A percentile compares a stretch with the other conserved stretches of the same genome.
phyloP scores from a whole-genome alignment of 805 yeast genomes.

The Ogataea parapolymorpha region DNA sequence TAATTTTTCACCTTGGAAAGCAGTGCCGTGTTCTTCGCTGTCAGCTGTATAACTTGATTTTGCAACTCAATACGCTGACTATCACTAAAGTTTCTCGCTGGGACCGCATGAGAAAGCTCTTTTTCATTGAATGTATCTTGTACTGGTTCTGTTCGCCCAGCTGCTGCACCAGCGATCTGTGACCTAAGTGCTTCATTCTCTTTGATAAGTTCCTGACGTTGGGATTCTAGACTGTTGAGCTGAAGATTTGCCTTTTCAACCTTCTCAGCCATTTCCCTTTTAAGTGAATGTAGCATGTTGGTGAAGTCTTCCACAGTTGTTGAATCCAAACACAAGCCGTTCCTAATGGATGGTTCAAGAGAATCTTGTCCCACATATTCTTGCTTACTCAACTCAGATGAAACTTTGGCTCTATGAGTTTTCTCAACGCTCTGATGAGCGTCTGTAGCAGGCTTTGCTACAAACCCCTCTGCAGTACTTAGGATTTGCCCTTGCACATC shows the following conservation, averaged over 20 bases:
- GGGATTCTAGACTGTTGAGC: slow-evolving; percentile 46
- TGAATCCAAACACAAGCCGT: slow-evolving; percentile 10
- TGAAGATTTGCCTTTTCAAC: slow-evolving; percentile 56
- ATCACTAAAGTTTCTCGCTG: background rate
- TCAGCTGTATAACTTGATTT: background rate
- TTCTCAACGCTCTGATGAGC: too few relatives aligned
- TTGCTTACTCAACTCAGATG: too few relatives aligned
- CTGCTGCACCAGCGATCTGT: background rate
- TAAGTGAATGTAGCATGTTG: slow-evolving; percentile 33
- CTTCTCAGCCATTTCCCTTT: slow-evolving; percentile 44
- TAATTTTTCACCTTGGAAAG: background rate
- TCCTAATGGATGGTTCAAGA: too few relatives aligned
- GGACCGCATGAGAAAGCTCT: too few relatives aligned
- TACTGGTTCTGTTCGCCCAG: background rate
- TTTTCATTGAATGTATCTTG: background rate
- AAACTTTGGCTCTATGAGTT: too few relatives aligned
- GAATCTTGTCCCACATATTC: too few relatives aligned
- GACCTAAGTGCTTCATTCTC: slow-evolving; percentile 4
- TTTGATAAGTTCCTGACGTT: slow-evolving; percentile 22
- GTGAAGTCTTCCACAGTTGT: slow-evolving; percentile 23
- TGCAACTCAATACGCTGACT: background rate
- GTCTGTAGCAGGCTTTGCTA: too few relatives aligned
- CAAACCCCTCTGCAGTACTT: too few relatives aligned
- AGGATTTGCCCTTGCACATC: too few relatives aligned
- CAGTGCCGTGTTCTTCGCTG: background rate